Base-by-base conservation (phyloP, 2,329 filamentous ascomycete species). In the Ceratocystis variospora region DNA sequence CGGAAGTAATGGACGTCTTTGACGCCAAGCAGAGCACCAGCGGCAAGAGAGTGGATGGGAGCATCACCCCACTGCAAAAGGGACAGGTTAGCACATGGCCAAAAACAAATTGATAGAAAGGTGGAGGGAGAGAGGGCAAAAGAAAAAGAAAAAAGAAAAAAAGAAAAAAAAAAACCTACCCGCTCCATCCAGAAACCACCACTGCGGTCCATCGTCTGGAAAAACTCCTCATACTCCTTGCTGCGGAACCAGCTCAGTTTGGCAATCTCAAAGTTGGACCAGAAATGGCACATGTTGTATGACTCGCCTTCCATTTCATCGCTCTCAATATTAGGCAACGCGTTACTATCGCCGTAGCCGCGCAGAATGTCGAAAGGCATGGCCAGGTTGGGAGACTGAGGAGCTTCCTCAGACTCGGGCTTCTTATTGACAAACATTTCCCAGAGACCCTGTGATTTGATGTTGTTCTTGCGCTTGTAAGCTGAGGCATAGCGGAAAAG, bases 261-360 rank as follows among this genome's bases (percentile, higher is more conserved):
- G 15, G 94, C 94, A 77, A 99, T 99, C 77, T 99, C 94, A 71
- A 99, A 99, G 76, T 99, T 99, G 76, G 91, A 96, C 94, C 94
- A 99, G 80, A 96, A 99, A 79, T 99, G 94, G 75, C 94, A 99
- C 94, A 99, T 99, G 79, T 99, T 99, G 81, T 99, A 99, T 72
- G 87, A 89, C 76, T 99, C 94, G 69, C 91, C 90, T 74, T 97
- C 93, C 94, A 99, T 99, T 53, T 87, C 84, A 73, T 97, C 92
- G 0, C 88, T 86, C 73, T 97, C 90, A 66, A 96, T 88, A 53
- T 94, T 86, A 37, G 87, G 86, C n/a, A 90, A 77, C 44, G 82
- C 82, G 69, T 86, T 85, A 65, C 82, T 81, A 46, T 84, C 85
- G 28, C 89, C 86, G 68, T 96, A 88, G 62, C 84, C 86, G 71